phyloP scores from a whole-genome alignment of 768 basidiomycete species.

The Leucosporidium yakuticum region DNA sequence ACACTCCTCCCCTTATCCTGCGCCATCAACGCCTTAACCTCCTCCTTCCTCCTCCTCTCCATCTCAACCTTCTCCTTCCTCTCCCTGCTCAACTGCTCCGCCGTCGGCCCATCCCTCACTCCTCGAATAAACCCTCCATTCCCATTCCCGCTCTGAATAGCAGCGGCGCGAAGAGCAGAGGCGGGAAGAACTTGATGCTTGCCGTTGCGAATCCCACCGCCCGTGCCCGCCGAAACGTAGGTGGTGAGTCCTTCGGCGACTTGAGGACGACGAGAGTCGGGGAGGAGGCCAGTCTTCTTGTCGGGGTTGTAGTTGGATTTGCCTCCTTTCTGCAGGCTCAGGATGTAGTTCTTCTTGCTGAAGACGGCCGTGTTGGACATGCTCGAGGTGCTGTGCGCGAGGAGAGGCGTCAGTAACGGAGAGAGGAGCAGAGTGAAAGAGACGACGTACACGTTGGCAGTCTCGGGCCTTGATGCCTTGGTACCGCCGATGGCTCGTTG shows the following conservation, averaged over 20 bases:
- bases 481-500: conserved; percentile 69
- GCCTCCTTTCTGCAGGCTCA: neutral
- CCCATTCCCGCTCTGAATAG: neutral
- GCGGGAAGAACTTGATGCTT: neutral
- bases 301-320: neutral
- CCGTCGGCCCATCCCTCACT: conserved; percentile 24
- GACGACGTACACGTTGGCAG: conserved; percentile 65
- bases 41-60: conserved; percentile 8
- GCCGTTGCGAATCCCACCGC: neutral
- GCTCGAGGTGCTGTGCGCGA: conserved; percentile 59
- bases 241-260: conserved; percentile 9
- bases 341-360: neutral
- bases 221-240: conserved; percentile 13
- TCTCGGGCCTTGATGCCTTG: conserved; percentile 75
- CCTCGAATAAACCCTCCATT: conserved; percentile 15
- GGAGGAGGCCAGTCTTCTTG: neutral
- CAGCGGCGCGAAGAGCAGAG: neutral
- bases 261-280: neutral
- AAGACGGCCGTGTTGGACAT: conserved; percentile 49
- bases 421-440: neutral
- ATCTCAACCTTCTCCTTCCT: neutral
- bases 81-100: conserved; percentile 16
- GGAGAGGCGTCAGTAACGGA: neutral
- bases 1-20: conserved; percentile 18
- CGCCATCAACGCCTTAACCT: conserved; percentile 16